Evolutionary conservation across 2,329 filamentous ascomycete genomes (phyloP).

Genomic region (Chaetomiaceae sp.): DNA sequence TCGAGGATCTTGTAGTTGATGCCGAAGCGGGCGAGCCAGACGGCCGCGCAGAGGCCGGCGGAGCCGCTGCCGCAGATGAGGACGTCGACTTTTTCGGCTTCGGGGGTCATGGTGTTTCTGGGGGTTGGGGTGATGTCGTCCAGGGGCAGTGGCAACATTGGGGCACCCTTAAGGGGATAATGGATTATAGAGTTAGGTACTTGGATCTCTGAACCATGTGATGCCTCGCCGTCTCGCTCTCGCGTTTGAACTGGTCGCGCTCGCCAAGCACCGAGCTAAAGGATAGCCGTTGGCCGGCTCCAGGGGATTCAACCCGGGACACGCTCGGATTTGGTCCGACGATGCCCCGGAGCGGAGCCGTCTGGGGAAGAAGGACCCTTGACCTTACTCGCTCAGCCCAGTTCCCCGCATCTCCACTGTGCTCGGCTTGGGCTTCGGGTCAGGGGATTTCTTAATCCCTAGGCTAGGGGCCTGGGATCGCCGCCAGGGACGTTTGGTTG

Average conservation of each 20-base stretch:
- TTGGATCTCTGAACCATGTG: no score
- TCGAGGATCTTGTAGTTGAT: slow-evolving; percentile 56
- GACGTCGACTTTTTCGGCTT: slow-evolving; percentile 41
- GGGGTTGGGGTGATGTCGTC: neutral
- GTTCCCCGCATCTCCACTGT: slow-evolving; percentile 9
- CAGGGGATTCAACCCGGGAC: no score
- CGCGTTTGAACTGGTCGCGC: neutral
- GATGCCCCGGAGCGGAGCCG: neutral
- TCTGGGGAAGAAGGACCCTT: neutral
- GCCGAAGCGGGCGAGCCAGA: slow-evolving; percentile 57
- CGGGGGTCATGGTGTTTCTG: slow-evolving; percentile 8
- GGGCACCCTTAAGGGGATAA: neutral
- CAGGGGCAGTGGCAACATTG: neutral
- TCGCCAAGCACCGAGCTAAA: neutral
- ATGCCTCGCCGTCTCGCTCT: neutral
- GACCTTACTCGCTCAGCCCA: neutral
- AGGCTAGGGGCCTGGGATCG: no score
- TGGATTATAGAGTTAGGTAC: no score
- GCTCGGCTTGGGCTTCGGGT: slow-evolving; percentile 8
- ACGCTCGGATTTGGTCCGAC: neutral
- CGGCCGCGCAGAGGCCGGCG: slow-evolving; percentile 56
- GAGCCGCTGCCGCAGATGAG: slow-evolving; percentile 59
- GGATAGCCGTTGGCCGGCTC: neutral
- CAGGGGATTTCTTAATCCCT: slow-evolving; percentile 12
- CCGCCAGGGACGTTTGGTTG: no score